Base-by-base conservation (phyloP, 352 stramenopile genomes). In the Phytophthora tentaculata region DNA sequence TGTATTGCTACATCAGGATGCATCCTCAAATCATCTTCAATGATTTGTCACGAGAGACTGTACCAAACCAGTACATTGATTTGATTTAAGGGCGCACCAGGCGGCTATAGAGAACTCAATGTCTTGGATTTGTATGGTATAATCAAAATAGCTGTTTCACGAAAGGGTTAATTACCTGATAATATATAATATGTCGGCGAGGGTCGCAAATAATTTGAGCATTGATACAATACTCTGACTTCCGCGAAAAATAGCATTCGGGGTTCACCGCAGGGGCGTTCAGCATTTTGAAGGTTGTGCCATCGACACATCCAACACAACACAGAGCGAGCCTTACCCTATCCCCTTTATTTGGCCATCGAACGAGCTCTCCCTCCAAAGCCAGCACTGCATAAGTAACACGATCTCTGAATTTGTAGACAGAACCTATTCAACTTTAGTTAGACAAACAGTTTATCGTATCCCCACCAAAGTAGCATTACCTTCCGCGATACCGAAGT, bases 401-500 rank as follows among this genome's bases (percentile, higher is more conserved):
- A 32, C 51, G 29, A 32, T 57, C n/a, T 47, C 32, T 57, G 29
- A 48, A 57, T 57, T 32, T 32, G 51, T 57, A 57, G 0, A 57
- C 51, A 32, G 17, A 35, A 26, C 43, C n/a, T 49, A 26, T 49
- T 49, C 28, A 32, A 32, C 5, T 32, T 32, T 32, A 9, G 28
- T 32, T 32, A 32, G 28, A 32, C 0, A 32, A 32, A n/a, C n/a
- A n/a, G n/a, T n/a, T n/a, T n/a, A n/a, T n/a, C n/a, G n/a, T n/a
- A n/a, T n/a, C n/a, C n/a, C n/a, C n/a, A n/a, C n/a, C n/a, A n/a
- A n/a, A n/a, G n/a, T n/a, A n/a, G n/a, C n/a, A n/a, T n/a, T n/a
- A n/a, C n/a, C n/a, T n/a, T n/a, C n/a, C n/a, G n/a, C n/a, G n/a
- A n/a, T n/a, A n/a, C n/a, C n/a, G n/a, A n/a, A n/a, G n/a, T n/a